These are phyloP conservation scores for Talaromyces sp. DNA, from an alignment of 2,329 filamentous ascomycete species.

Conservation along the genomic window DNA sequence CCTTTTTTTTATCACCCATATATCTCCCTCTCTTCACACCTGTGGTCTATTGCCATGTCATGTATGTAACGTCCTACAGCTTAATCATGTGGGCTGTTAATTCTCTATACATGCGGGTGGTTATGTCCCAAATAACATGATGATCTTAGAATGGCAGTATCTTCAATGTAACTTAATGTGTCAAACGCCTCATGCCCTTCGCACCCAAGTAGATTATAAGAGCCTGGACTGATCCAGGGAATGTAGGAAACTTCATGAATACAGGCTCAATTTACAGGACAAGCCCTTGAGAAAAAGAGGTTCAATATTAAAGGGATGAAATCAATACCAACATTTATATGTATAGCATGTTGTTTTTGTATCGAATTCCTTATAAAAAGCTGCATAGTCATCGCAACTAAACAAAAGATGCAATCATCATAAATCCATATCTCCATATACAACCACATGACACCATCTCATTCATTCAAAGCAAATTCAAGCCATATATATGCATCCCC, in stretches of 20 bases:
- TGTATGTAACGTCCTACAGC: slow-evolving; percentile 23
- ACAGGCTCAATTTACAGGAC: no score
- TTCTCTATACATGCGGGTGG: slow-evolving; percentile 22
- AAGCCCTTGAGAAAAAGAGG: no score
- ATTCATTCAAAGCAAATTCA: background rate
- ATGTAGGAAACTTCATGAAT: no score
- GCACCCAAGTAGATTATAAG: no score
- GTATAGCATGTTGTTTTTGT: background rate
- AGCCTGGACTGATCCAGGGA: no score
- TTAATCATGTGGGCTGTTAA: slow-evolving; percentile 19
- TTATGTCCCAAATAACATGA: slow-evolving; percentile 18
- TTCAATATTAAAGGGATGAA: no score
- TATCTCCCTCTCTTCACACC: slow-evolving; percentile 1
- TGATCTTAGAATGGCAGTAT: slow-evolving; percentile 11
- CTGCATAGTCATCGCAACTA: background rate
- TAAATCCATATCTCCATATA: slow-evolving; percentile 1
- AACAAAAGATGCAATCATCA: background rate
- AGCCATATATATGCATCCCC: no score
- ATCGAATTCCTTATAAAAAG: background rate
- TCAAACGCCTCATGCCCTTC: no score
- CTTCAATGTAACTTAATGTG: background rate
- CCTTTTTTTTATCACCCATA: slow-evolving; percentile 15
- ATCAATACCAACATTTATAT: no score
- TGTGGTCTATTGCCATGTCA: slow-evolving; percentile 17
- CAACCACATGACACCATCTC: background rate